Evolutionary conservation across 495 filamentous ascomycete species (phyloP), one percentile per base, ranked within the genome.

Genomic region (Aspergillus steynii): DNA sequence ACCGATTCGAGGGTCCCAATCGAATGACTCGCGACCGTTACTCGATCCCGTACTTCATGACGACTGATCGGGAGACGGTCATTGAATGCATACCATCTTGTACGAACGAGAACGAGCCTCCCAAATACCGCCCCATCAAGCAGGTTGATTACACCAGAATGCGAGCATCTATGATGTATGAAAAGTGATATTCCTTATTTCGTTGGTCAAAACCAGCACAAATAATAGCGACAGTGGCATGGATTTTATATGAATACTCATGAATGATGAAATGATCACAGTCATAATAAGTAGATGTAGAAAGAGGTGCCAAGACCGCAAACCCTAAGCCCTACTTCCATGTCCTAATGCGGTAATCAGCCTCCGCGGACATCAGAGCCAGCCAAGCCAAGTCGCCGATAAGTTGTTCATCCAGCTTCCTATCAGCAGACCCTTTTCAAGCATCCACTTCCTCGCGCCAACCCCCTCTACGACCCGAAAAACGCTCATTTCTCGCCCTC

Each of bases 11-110:
- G 14, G 72, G 77, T 6, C 58, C 65, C n/a, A 61, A 75, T 20
- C 65, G 76, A 6, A 81, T 85, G 72, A 85, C 82, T 2, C 71
- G 72, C 53, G 71, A 80, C 32, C 71, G 85, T 32, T 88, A 84
- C 59, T 87, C 84, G 14, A 88, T 88, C 62, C 84, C 85, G 3
- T 88, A 84, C 69, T 89, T 88, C 62, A 72, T 87, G 53, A 72
- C 77, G 28, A 81, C 84, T 0, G 82, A 88, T 65, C 72, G 75
- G 34, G 75, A 82, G 34, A 69, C 77, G 25, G 62, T 86, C 15
- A 82, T 89, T 56, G 81, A 86, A 64, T 83, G 80, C 54, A 72
- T 88, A 56, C 77, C 82, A 1, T 81, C 82, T 26, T 86, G 82
- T 63, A 68, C 62, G 55, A 67, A 65, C 27, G 68, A 66, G 45